Percentiles rank a stretch among this genome's conserved stretches.
These are phyloP conservation scores for Blastobotrys persicus DNA, from an alignment of 1,139 yeast species.

Conservation along the genomic window DNA sequence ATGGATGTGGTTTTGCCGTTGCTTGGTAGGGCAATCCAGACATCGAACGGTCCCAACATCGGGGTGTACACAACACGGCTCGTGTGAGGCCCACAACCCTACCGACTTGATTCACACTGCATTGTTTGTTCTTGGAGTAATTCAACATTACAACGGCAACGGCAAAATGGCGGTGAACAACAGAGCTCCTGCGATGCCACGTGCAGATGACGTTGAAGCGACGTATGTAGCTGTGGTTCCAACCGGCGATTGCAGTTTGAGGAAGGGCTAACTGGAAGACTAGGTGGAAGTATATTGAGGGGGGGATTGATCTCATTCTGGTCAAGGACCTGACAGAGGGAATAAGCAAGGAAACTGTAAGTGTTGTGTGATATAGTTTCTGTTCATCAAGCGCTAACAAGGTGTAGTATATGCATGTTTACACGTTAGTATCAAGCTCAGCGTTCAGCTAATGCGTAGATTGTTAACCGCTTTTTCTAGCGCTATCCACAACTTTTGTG, in stretches of 20 bases:
- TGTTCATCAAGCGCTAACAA: slow-evolving; percentile 8
- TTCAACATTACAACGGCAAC: not conserved
- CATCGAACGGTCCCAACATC: too few relatives aligned
- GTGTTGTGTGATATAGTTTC: slow-evolving; percentile 15
- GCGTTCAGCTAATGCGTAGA: slow-evolving; percentile 39
- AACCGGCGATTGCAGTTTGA: not conserved
- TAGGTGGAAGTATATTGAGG: slow-evolving; percentile 41
- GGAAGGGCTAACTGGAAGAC: slow-evolving; percentile 8
- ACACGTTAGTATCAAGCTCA: slow-evolving; percentile 32
- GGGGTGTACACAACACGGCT: not conserved
- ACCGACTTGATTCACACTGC: not conserved
- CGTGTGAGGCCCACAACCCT: not conserved
- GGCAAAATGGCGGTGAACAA: not conserved
- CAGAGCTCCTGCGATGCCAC: slow-evolving; percentile 21
- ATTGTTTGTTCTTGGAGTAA: not conserved
- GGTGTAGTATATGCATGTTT: slow-evolving; percentile 39
- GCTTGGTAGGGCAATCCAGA: too few relatives aligned
- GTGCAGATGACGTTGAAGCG: slow-evolving; percentile 28
- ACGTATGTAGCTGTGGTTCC: slow-evolving; percentile 24
- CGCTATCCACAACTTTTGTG: slow-evolving; percentile 92
- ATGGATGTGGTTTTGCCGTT: too few relatives aligned
- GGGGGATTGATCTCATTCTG: slow-evolving; percentile 41
- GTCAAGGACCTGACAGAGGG: slow-evolving; percentile 39
- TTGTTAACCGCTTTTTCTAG: slow-evolving; percentile 39
- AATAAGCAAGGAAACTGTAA: slow-evolving; percentile 37